Evolutionary conservation across 257 asterid species (phyloP).

Genomic region (Scutellaria minor): DNA sequence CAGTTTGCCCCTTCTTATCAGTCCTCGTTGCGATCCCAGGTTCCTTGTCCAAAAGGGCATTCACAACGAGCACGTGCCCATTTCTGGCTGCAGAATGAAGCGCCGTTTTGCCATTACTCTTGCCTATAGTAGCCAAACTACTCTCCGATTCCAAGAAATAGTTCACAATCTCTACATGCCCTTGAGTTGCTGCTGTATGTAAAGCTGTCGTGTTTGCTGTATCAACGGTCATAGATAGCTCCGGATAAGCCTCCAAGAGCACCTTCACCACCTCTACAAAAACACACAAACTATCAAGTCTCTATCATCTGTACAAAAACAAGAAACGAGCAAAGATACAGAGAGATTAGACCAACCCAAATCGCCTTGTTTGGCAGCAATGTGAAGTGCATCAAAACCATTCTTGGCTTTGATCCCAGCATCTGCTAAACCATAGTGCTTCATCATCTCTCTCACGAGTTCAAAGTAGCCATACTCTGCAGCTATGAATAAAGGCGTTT

Average conservation of each 20-base stretch:
- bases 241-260: constrained; percentile 56
- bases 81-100: constrained; percentile 62
- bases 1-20: constrained; percentile 60
- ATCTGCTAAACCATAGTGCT: constrained; percentile 43
- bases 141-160: constrained; percentile 53
- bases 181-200: constrained; percentile 61
- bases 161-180: constrained; percentile 52
- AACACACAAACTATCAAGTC: neutral
- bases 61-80: constrained; percentile 47
- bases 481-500: constrained; percentile 54
- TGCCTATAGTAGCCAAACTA: constrained; percentile 47
- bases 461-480: constrained; percentile 61
- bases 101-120: constrained; percentile 57
- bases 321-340: neutral
- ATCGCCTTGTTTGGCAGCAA: constrained; percentile 71
- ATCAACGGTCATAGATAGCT: constrained; percentile 62
- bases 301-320: neutral
- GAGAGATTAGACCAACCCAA: constrained; percentile 50
- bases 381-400: constrained; percentile 65
- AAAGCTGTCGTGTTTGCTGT: constrained; percentile 54
- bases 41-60: constrained; percentile 45
- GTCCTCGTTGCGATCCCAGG: constrained; percentile 37
- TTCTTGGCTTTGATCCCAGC: constrained; percentile 64
- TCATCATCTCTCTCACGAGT: constrained; percentile 54
- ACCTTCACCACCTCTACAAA: constrained; percentile 61